Evolutionary conservation across 345 rosid genomes (phyloP).

Genomic region (Durio zibethinus): DNA sequence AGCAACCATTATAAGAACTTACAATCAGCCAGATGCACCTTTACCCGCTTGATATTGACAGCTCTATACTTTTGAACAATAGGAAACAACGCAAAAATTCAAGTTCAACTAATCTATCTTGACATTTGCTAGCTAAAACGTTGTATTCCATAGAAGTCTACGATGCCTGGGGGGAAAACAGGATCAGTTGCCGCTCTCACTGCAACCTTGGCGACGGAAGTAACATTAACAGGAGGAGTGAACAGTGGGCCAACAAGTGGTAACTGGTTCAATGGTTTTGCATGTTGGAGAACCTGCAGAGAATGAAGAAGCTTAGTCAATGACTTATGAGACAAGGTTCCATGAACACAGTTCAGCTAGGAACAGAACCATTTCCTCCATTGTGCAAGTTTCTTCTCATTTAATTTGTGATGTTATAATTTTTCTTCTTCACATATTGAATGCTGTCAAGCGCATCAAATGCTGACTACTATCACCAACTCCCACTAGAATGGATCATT

Average conservation of each 20-base stretch:
- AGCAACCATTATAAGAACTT: background rate
- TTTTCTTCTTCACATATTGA: background rate
- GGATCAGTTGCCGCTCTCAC: constrained; percentile 57
- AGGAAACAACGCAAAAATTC: background rate
- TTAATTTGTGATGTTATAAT: background rate
- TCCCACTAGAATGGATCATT: constrained; percentile 1
- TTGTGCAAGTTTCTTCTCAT: background rate
- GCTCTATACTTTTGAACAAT: constrained; percentile 14
- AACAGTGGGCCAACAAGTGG: constrained; percentile 48
- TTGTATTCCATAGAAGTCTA: constrained; percentile 56
- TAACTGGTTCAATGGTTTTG: constrained; percentile 57
- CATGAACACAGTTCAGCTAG: background rate
- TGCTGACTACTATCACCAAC: background rate
- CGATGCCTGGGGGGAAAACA: constrained; percentile 62
- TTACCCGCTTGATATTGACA: background rate
- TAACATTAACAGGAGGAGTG: constrained; percentile 58
- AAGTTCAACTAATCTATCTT: constrained; percentile 28
- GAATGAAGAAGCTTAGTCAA: background rate
- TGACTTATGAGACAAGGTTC: background rate
- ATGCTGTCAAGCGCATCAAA: background rate
- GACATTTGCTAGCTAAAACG: constrained; percentile 53
- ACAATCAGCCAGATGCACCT: background rate
- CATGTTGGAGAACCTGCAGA: constrained; percentile 58
- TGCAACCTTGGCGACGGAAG: constrained; percentile 39
- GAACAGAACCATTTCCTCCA: background rate